These are phyloP conservation scores for Corylus avellana DNA, from an alignment of 306 rosid species.

Conservation along the genomic window DNA sequence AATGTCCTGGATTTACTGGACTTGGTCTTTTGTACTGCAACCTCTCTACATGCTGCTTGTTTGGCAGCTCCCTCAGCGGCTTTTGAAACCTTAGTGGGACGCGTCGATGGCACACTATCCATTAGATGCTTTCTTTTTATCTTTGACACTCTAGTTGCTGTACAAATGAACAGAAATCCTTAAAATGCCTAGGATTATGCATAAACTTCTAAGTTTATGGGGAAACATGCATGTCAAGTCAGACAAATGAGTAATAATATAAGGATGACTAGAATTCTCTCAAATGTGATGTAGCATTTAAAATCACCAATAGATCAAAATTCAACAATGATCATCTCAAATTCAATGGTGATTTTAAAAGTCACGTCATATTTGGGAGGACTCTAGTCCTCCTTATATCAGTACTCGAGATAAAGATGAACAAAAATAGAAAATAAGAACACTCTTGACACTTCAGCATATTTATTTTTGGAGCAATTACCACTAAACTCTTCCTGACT, in stretches of 20 bases:
- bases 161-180: constrained; percentile 25
- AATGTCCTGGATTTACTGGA: constrained; percentile 52
- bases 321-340: no score
- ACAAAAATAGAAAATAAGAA: constrained; percentile 2
- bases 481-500: constrained; percentile 35
- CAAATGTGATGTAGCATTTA: no score
- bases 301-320: no score
- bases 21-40: constrained; percentile 32
- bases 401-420: neutral
- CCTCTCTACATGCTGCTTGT: constrained; percentile 46
- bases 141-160: constrained; percentile 63
- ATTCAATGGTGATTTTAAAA: no score
- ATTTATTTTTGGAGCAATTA: constrained; percentile 35
- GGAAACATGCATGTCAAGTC: neutral
- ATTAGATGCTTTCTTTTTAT: constrained; percentile 55
- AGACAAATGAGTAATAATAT: neutral
- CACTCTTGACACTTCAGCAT: constrained; percentile 36
- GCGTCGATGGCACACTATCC: constrained; percentile 37
- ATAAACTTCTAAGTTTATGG: neutral
- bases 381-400: no score
- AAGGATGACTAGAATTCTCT: no score
- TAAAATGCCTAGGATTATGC: constrained; percentile 21
- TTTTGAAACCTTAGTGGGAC: constrained; percentile 59
- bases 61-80: constrained; percentile 42
- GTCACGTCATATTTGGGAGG: no score